Base-by-base conservation (phyloP, 1,284 basidiomycete species). In the Omphalotus olearius region DNA sequence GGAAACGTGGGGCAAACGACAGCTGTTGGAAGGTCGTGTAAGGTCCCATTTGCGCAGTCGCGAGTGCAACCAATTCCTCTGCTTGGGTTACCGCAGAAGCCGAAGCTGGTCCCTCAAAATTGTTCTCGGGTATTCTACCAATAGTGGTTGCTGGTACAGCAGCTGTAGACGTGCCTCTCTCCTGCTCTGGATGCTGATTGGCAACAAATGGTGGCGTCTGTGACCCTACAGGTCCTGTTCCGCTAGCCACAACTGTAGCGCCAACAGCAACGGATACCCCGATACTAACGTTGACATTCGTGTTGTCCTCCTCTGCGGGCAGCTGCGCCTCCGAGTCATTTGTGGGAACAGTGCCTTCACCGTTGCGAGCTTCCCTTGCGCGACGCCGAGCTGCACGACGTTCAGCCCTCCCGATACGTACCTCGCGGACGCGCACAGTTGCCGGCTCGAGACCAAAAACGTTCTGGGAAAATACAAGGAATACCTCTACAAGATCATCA, bases 1-100 rank as follows among this genome's bases (percentile, higher is more conserved):
- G 91, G 60, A 93, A 90, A 53, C 78, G 83, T 7, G 91, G 91
- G 6, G 91, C 79, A 62, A 91, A 93, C 4, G 75, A 76, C 5
- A 93, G 72, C 67, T 93, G 91, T 63, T 93, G 91, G 70, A 93
- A 93, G 3, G 89, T 93, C 11, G 88, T 90, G 64, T 93, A 93
- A 26, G 89, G 82, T 20, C 88, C 86, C 67, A 83, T 78, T 52
- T 84, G 82, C 7, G 84, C 78, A 4, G 82, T 80, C 25, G 83
- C 80, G 4, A 88, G 68, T 7, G 83, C 73, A 1, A 83, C 65
- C n/a, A 88, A 66, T 61, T 91, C 89, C 49, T 91, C 88, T 0
- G 79, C 67, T n/a, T 74, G 73, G 6, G 72, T 63, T 45, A 58
- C 42, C 35, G 69, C 67, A 11, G 57, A 58, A 10, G 65, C 64